Evolutionary conservation across 768 basidiomycete species (phyloP).

Genomic region (Boletus subcaerulescens): DNA sequence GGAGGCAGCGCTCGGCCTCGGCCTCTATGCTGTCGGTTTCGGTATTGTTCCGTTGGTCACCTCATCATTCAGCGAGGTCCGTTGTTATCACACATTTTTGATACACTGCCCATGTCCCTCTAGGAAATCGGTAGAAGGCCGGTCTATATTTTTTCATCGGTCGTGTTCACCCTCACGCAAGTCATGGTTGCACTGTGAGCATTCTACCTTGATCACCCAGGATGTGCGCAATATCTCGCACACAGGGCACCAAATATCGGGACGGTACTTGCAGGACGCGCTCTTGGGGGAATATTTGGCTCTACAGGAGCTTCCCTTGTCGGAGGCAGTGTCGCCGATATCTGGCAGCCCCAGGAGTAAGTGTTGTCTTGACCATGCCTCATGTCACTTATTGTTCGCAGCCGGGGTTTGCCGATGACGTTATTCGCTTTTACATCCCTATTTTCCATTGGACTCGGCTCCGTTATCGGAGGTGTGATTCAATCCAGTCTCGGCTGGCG

Average conservation of each 20-base stretch:
- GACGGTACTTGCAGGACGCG: constrained; percentile 55
- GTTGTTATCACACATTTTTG: not conserved
- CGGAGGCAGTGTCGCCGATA: constrained; percentile 66
- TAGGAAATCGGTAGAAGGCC: constrained; percentile 66
- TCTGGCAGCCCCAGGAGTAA: constrained; percentile 63
- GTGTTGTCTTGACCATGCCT: constrained; percentile 11
- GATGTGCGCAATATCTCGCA: not conserved
- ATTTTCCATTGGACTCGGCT: constrained; percentile 59
- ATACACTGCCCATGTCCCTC: not conserved
- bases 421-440: constrained; percentile 60
- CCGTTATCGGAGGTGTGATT: constrained; percentile 61
- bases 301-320: constrained; percentile 66
- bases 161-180: constrained; percentile 52
- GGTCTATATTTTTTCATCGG: constrained; percentile 50
- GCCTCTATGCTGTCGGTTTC: constrained; percentile 57
- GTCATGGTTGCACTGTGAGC: constrained; percentile 36
- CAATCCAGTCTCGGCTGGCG: constrained; percentile 69
- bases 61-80: constrained; percentile 60
- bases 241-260: constrained; percentile 44
- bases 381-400: constrained; percentile 23
- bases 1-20: constrained; percentile 46
- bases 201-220: not conserved
- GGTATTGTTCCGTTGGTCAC: constrained; percentile 59
- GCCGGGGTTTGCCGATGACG: constrained; percentile 75
- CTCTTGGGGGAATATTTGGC: constrained; percentile 60